Evolutionary conservation across 306 rosid species (phyloP), one percentile per base, ranked within the genome.

Genomic region (Trifolium dubium): DNA sequence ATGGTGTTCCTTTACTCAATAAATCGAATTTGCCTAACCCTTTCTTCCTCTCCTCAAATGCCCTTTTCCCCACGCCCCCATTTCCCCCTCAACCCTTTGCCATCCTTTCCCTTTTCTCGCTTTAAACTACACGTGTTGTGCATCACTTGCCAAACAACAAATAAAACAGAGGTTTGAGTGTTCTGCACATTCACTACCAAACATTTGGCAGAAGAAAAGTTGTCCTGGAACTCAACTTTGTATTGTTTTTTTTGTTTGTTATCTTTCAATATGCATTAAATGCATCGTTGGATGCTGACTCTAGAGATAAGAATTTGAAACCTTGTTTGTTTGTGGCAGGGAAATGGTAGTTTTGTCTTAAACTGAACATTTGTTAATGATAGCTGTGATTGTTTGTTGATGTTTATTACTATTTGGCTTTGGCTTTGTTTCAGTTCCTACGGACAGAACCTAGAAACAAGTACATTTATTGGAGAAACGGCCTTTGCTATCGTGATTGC

Each of bases 401-500:
- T 78, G 13, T 12, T 62, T 7, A 32, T 32, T 15, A 61, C 32
- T 15, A 15, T 39, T 56, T 18, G 10, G 23, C 5, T 56, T 74
- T 58, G 73, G 71, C 70, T 44, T 71, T 82, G 66, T 87, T 71
- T 79, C 90, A 94, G 99, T 83, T 94, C 99, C 65, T 94, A 89
- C 74, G 99, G 99, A 72, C 98, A 94, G 77, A 94, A 94, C 80
- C 84, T 94, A 82, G 53, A 79, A 1, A 94, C 98, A 3, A 94
- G 85, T 83, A 89, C 95, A 19, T 94, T 86, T 71, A 89, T 94
- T 64, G 96, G 97, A 62, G 99, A 94, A 88, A 94, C 99, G 34
- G 83, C 89, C 65, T 94, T 94, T 70, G 94, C 99, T 34, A 89
- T 92, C 78, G 93, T 94, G 74, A 94, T 94, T 65, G 92, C 99